Evolutionary conservation across 495 filamentous ascomycete species (phyloP), one percentile per base, ranked within the genome.

Genomic region (Pyrenula aspistea): DNA sequence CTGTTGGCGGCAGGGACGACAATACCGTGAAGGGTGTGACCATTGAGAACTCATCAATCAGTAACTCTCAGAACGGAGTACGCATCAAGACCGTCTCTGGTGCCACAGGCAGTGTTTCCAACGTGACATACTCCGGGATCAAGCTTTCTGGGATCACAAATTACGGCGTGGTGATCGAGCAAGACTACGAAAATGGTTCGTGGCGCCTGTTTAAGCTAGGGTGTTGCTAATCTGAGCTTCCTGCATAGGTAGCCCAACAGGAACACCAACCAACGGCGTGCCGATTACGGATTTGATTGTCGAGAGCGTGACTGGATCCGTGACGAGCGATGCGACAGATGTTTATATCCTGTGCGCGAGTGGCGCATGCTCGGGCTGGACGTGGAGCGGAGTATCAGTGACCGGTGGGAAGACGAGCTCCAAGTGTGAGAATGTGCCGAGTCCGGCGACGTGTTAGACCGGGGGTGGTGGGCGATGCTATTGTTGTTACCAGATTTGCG

Each of bases 111-210:
- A 62, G 67, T 12, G 80, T 87, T 55, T 63, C 63, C 15, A 77
- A 71, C 56, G 71, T 87, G 49, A 84, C 79, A 0, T 88, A 82
- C 74, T 68, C 63, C 25, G 75, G 77, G 60, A 84, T 86, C 68
- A 72, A 70, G 11, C 73, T 87, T 2, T 74, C 72, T 53, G 66
- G 69, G 22, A 84, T 85, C 63, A 68, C 73, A 51, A 74, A 77
- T 23, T 83, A 86, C 63, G 84, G 83, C 53, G 79, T 88, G 53
- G 72, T 84, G 57, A 80, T 88, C 51, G 69, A 87, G 68, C 84
- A 88, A 68, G 83, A 86, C 65, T 88, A 87, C 61, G 67, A 80
- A 71, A 83, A 83, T 58, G 83, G 82, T 36, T 42, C 31, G 31
- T n/a, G n/a, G n/a, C n/a, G n/a, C n/a, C n/a, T n/a, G n/a, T n/a